These are phyloP conservation scores for Plasmodium vivax DNA, from an alignment of 169 alveolate genomes.

Conservation along the genomic window DNA sequence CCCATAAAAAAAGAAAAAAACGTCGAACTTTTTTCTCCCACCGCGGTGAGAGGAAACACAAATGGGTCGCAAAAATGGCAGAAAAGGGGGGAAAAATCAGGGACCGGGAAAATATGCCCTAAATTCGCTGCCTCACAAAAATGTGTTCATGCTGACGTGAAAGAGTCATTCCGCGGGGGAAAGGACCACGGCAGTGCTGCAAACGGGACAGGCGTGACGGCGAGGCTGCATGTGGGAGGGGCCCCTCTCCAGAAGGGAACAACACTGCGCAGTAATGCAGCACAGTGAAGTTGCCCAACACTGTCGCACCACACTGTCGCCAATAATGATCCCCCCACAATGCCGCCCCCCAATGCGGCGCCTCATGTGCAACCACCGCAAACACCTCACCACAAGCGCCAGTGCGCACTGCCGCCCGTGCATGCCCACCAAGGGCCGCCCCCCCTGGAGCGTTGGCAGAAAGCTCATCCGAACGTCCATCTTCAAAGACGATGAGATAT, in stretches of 20 bases:
- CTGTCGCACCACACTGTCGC: neutral
- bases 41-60: neutral
- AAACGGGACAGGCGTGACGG: neutral
- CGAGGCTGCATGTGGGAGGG: neutral
- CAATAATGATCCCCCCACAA: neutral
- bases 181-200: neutral
- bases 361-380: neutral
- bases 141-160: neutral
- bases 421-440: neutral
- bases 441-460: neutral
- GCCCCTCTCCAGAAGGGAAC: neutral
- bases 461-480: constrained; percentile 24
- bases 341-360: neutral
- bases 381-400: neutral
- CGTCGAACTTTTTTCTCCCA: neutral
- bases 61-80: neutral
- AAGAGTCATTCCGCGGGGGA: neutral
- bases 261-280: neutral
- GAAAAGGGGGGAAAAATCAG: neutral
- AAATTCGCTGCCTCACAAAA: neutral
- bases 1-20: neutral
- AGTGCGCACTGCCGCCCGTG: neutral
- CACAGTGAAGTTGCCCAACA: neutral
- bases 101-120: neutral
- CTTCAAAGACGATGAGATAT: constrained; percentile 70